Conservation (phyloP, 768 basidiomycete species). For the Trametes cingulata region DNA sequence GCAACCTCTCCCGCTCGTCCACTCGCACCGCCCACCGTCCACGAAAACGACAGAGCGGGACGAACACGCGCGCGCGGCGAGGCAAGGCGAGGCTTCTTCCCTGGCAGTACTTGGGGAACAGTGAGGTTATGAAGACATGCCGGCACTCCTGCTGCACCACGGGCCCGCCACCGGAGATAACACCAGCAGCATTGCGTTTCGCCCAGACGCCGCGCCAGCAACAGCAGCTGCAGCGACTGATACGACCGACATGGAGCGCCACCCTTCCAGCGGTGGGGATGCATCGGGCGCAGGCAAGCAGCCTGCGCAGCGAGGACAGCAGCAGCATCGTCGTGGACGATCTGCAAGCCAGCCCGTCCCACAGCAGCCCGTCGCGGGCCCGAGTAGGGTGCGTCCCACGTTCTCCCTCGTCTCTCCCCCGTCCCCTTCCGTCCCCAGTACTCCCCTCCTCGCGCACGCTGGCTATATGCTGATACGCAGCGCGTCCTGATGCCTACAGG, state of each 20-base stretch:
- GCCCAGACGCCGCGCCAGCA: background rate
- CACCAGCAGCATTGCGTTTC: background rate
- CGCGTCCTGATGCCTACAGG: slow-evolving; percentile 1
- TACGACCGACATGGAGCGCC: slow-evolving; percentile 4
- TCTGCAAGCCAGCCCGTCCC: slow-evolving; percentile 25
- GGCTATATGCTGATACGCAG: background rate
- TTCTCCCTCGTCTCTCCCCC: background rate
- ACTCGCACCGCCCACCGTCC: background rate
- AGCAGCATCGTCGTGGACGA: slow-evolving; percentile 16
- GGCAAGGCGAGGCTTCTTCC: slow-evolving; percentile 13
- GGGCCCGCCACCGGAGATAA: background rate
- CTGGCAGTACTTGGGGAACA: background rate
- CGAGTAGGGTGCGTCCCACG: slow-evolving; percentile 20
- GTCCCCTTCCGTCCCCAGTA: background rate
- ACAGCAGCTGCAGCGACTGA: no score
- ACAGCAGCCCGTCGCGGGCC: slow-evolving; percentile 16
- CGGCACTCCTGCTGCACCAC: slow-evolving; percentile 13
- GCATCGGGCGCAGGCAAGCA: slow-evolving; percentile 5
- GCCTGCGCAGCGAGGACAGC: slow-evolving; percentile 1
- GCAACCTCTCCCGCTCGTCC: slow-evolving; percentile 1
- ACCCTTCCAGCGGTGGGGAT: slow-evolving; percentile 4
- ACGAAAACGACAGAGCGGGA: background rate
- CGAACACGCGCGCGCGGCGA: slow-evolving; percentile 10
- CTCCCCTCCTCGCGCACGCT: background rate
- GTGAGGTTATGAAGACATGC: background rate